phyloP scores from a whole-genome alignment of 2,329 filamentous ascomycete genomes.

The Aspergillus vadensis region DNA sequence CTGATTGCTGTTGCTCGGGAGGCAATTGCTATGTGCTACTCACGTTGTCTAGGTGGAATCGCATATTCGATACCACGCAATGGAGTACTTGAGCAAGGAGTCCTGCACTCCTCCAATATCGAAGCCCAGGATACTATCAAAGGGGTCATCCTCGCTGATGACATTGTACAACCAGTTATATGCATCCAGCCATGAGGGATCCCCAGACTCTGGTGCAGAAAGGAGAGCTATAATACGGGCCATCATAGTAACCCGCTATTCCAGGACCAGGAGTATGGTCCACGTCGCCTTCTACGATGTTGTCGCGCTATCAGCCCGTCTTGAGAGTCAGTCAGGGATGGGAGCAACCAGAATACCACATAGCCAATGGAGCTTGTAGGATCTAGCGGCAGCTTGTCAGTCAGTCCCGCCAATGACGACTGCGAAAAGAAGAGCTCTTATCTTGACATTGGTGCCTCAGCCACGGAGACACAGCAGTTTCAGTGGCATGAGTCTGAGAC shows the following conservation, averaged over 20 bases:
- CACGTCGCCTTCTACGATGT: constrained; percentile 33
- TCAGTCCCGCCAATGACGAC: neutral
- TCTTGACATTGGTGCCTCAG: constrained; percentile 35
- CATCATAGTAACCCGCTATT: constrained; percentile 33
- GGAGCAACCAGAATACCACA: constrained; percentile 6
- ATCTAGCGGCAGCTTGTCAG: constrained; percentile 24
- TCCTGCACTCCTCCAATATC: constrained; percentile 31
- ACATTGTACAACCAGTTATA: constrained; percentile 31
- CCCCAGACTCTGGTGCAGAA: constrained; percentile 25
- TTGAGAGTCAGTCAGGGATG: constrained; percentile 13
- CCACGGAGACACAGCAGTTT: constrained; percentile 38
- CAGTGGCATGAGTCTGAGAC: constrained; percentile 26
- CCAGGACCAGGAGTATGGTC: constrained; percentile 32
- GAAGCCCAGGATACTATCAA: constrained; percentile 37
- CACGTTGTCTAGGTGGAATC: constrained; percentile 23
- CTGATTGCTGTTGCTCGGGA: constrained; percentile 27
- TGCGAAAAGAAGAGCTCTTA: constrained; percentile 8
- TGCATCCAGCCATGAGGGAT: constrained; percentile 27
- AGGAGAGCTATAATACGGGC: constrained; percentile 36
- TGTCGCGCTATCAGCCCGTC: constrained; percentile 30
- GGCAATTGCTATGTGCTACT: constrained; percentile 29
- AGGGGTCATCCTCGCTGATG: constrained; percentile 31
- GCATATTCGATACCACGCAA: constrained; percentile 29
- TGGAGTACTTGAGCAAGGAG: constrained; percentile 28
- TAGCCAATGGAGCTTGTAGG: constrained; percentile 32